Conservation (phyloP, 805 yeast genomes). For the Metschnikowia orientalis region DNA sequence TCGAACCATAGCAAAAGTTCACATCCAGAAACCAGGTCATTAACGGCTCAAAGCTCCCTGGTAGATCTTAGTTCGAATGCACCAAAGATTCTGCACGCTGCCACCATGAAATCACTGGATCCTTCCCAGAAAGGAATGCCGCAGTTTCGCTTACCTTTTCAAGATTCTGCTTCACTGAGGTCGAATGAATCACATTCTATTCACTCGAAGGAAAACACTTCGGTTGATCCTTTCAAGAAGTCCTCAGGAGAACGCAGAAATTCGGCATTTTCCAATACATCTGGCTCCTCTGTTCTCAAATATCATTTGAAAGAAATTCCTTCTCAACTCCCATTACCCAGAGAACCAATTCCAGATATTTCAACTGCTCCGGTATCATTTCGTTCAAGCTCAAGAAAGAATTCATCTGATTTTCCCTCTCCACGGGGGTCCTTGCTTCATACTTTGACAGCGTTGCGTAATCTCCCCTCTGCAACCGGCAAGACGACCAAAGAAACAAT, state of each 20-base stretch:
- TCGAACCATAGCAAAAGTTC: too few relatives aligned
- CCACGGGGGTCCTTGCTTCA: conserved; percentile 40
- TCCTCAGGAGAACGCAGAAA: conserved; percentile 10
- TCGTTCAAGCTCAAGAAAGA: conserved; percentile 32
- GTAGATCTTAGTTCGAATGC: conserved; percentile 7
- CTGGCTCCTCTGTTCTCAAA: conserved; percentile 13
- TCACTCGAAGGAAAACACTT: conserved; percentile 11
- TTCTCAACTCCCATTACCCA: conserved; percentile 54
- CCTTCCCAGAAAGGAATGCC: conserved; percentile 42
- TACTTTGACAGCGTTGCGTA: conserved; percentile 37
- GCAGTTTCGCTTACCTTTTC: conserved; percentile 66
- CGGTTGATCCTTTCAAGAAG: conserved; percentile 25
- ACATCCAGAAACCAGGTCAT: too few relatives aligned
- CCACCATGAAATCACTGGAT: conserved; percentile 22
- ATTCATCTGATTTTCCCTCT: conserved; percentile 34
- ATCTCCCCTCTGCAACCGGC: conserved; percentile 31
- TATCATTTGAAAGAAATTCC: conserved; percentile 41
- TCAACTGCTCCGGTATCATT: conserved; percentile 35
- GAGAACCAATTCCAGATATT: conserved; percentile 44
- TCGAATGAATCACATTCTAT: conserved; percentile 4
- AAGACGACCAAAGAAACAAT: conserved; percentile 38
- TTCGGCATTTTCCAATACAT: conserved; percentile 10
- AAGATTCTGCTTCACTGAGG: conserved; percentile 32
- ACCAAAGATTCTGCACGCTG: conserved; percentile 15
- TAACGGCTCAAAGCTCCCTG: conserved; percentile 7